These are phyloP conservation scores for Hermanozyma aechmeae DNA, from an alignment of 805 yeast genomes.

Conservation along the genomic window DNA sequence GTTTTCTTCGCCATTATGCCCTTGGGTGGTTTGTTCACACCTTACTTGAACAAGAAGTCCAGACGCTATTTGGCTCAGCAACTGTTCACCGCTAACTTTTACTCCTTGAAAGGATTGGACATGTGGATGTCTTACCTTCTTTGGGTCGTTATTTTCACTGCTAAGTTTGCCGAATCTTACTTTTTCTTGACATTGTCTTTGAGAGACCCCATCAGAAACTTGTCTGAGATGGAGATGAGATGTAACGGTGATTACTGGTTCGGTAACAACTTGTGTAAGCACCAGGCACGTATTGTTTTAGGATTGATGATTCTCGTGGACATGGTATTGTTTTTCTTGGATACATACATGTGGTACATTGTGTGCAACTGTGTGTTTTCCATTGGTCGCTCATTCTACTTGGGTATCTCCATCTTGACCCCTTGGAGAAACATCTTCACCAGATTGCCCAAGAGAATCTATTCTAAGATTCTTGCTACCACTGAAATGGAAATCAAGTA, in stretches of 20 bases:
- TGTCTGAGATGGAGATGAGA: slow-evolving; percentile 81
- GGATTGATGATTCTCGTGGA: slow-evolving; percentile 93
- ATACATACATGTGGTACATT: slow-evolving; percentile 98
- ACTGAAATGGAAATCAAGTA: slow-evolving; percentile 99
- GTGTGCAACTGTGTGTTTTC: slow-evolving; percentile 91
- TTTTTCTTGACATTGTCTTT: slow-evolving; percentile 81
- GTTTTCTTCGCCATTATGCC: slow-evolving; percentile 92
- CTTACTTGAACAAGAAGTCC: slow-evolving; percentile 78
- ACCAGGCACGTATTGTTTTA: slow-evolving; percentile 81
- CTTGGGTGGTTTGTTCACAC: slow-evolving; percentile 89
- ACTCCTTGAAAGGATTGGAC: slow-evolving; percentile 74
- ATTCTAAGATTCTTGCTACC: slow-evolving; percentile 94
- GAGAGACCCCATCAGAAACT: slow-evolving; percentile 89
- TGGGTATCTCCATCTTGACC: slow-evolving; percentile 97
- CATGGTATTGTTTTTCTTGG: slow-evolving; percentile 91
- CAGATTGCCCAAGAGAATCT: slow-evolving; percentile 96
- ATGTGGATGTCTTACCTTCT: slow-evolving; percentile 93
- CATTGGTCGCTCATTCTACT: slow-evolving; percentile 94
- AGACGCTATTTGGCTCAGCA: slow-evolving; percentile 90
- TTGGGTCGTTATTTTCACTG: slow-evolving; percentile 84
- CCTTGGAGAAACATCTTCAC: slow-evolving; percentile 99
- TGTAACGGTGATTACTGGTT: slow-evolving; percentile 95
- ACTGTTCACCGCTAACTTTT: slow-evolving; percentile 89
- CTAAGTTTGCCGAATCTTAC: slow-evolving; percentile 86
- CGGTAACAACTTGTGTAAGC: slow-evolving; percentile 62